A percentile compares a stretch with the other conserved stretches of the same genome.
Evolutionary conservation across 441 rosid species (phyloP).

Genomic region (Populus trichocarpa): DNA sequence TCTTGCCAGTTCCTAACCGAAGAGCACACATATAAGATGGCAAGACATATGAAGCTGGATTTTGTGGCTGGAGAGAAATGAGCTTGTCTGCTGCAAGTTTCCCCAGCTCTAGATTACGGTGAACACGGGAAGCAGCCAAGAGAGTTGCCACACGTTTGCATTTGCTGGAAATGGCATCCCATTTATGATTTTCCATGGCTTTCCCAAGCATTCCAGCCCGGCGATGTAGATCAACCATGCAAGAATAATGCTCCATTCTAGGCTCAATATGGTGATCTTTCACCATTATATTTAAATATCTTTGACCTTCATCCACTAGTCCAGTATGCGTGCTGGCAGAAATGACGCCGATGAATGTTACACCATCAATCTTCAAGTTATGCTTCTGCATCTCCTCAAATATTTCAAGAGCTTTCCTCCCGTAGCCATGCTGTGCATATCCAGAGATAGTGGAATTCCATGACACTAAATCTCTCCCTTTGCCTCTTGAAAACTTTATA

Average conservation of each 20-base stretch:
- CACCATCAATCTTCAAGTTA: conserved; percentile 55
- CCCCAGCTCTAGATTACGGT: conserved; percentile 59
- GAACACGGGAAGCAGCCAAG: conserved; percentile 67
- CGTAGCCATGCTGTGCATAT: conserved; percentile 70
- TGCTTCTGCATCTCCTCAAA: conserved; percentile 68
- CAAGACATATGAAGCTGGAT: conserved; percentile 72
- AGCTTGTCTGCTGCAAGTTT: conserved; percentile 74
- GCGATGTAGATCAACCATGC: conserved; percentile 81
- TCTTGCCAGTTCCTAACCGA: conserved; percentile 52
- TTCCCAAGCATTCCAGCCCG: conserved; percentile 77
- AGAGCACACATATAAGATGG: conserved; percentile 54
- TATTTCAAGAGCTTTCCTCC: conserved; percentile 55
- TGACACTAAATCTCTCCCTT: conserved; percentile 53
- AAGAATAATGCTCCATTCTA: conserved; percentile 76
- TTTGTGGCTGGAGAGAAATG: conserved; percentile 66
- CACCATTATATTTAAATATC: conserved; percentile 60
- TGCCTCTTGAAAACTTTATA: conserved; percentile 68
- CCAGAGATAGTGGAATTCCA: conserved; percentile 95
- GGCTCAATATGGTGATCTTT: conserved; percentile 48
- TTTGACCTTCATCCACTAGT: conserved; percentile 64
- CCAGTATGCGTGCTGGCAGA: conserved; percentile 91
- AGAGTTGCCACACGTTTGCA: conserved; percentile 74
- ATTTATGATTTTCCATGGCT: conserved; percentile 64
- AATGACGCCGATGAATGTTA: conserved; percentile 67
- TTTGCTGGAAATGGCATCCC: conserved; percentile 51